Percentiles rank a stretch among this genome's conserved stretches.
These are phyloP conservation scores for Russula emetica DNA, from an alignment of 768 basidiomycete species.

Conservation along the genomic window DNA sequence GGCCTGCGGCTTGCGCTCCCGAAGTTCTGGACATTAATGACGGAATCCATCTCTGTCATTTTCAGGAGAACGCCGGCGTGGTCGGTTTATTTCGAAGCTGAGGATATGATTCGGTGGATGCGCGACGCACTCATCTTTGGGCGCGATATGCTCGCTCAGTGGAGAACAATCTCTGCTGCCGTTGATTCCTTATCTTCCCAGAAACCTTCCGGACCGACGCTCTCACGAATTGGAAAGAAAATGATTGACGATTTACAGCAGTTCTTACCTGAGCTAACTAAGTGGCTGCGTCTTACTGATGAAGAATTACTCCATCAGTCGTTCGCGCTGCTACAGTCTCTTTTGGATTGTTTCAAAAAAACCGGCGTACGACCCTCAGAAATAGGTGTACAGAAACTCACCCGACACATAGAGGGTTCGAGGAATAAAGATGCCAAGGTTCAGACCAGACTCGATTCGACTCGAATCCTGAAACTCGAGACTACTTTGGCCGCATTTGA, in stretches of 20 bases:
- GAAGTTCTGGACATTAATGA: constrained; percentile 80
- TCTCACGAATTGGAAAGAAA: constrained; percentile 58
- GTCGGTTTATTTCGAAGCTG: constrained; percentile 73
- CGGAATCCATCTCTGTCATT: constrained; percentile 71
- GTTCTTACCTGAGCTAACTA: constrained; percentile 71
- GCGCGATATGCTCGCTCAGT: constrained; percentile 75
- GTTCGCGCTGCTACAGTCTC: constrained; percentile 72
- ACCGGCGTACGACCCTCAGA: constrained; percentile 53
- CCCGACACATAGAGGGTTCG: constrained; percentile 58
- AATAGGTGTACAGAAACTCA: constrained; percentile 58
- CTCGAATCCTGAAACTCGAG: constrained; percentile 61
- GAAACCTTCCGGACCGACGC: constrained; percentile 35
- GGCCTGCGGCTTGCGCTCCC: constrained; percentile 54
- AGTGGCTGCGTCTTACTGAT: constrained; percentile 92
- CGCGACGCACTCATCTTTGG: constrained; percentile 94
- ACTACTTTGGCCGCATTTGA: constrained; percentile 61
- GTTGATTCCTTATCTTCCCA: constrained; percentile 33
- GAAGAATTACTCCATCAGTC: constrained; percentile 88
- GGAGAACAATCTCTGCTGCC: constrained; percentile 66
- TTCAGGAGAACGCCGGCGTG: constrained; percentile 81
- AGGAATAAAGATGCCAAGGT: constrained; percentile 45
- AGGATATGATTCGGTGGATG: constrained; percentile 96
- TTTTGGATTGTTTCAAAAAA: constrained; percentile 73
- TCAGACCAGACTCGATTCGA: constrained; percentile 53
- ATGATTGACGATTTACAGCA: constrained; percentile 77